phyloP scores from a whole-genome alignment of 2,329 filamentous ascomycete genomes.

The Colletotrichum eleusines region DNA sequence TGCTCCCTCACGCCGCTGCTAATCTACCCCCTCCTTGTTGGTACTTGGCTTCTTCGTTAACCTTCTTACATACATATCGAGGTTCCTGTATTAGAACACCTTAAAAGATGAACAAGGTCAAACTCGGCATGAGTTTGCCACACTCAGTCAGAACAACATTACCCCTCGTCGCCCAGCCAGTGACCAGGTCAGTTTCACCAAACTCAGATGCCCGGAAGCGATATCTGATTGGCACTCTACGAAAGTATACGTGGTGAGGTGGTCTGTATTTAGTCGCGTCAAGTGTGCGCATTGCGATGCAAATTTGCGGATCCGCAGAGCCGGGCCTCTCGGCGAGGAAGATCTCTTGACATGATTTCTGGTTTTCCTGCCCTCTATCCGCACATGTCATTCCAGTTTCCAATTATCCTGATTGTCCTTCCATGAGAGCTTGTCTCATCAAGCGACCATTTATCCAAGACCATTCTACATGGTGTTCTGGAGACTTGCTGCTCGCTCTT shows the following conservation, averaged over 20 bases:
- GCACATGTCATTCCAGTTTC: neutral
- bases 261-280: neutral
- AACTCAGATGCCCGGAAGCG: neutral
- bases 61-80: constrained; percentile 18
- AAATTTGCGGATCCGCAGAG: neutral
- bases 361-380: neutral
- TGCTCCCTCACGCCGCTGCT: neutral
- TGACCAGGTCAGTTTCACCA: neutral
- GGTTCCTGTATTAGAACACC: neutral
- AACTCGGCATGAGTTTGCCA: neutral
- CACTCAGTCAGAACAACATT: neutral
- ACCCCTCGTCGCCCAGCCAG: neutral
- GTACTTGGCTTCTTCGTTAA: neutral
- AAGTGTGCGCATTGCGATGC: neutral
- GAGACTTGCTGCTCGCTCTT: constrained; percentile 6
- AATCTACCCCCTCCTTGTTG: neutral
- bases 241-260: neutral
- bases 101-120: neutral
- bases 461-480: constrained; percentile 12
- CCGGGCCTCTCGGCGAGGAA: neutral
- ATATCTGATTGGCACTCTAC: neutral
- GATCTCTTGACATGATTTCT: constrained; percentile 12
- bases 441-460: neutral
- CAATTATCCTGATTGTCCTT: neutral
- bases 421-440: neutral